These are phyloP conservation scores for Xerocomus amazonicus DNA, from an alignment of 1,284 basidiomycete genomes.

Conservation along the genomic window DNA sequence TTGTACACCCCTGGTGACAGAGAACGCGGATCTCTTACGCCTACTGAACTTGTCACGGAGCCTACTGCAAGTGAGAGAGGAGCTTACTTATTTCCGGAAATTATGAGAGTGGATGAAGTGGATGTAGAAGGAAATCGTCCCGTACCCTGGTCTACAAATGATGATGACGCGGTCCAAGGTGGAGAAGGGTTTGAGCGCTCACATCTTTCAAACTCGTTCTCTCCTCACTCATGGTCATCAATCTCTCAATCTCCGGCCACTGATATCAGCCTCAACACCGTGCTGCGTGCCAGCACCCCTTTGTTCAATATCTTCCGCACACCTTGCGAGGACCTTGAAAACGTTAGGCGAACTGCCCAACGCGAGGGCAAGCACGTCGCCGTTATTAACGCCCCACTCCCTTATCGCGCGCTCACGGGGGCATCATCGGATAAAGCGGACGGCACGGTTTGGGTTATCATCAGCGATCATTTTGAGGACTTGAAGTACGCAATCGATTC, in stretches of 20 bases:
- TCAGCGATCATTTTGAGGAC: slow-evolving; percentile 34
- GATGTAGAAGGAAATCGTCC: slow-evolving; percentile 5
- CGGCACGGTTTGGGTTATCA: slow-evolving; percentile 32
- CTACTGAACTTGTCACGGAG: slow-evolving; percentile 31
- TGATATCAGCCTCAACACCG: slow-evolving; percentile 26
- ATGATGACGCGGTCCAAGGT: slow-evolving; percentile 4
- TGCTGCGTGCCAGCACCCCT: slow-evolving; percentile 31
- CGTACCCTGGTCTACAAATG: slow-evolving; percentile 6
- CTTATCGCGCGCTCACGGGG: slow-evolving; percentile 21
- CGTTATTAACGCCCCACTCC: slow-evolving; percentile 24
- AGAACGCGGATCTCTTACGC: slow-evolving; percentile 29
- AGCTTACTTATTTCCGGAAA: neutral
- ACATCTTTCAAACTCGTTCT: slow-evolving; percentile 16
- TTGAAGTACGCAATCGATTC: slow-evolving; percentile 33
- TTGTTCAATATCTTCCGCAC: slow-evolving; percentile 36
- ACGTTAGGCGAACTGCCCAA: slow-evolving; percentile 21
- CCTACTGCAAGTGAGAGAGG: slow-evolving; percentile 5
- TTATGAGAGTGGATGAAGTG: slow-evolving; percentile 11
- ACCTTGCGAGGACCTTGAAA: slow-evolving; percentile 27
- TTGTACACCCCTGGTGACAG: slow-evolving; percentile 21
- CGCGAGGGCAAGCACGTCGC: slow-evolving; percentile 34
- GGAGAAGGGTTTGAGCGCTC: slow-evolving; percentile 16
- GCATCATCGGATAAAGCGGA: slow-evolving; percentile 17
- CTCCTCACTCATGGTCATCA: slow-evolving; percentile 27
- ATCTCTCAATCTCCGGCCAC: slow-evolving; percentile 27